Conservation (phyloP, 106 monocot species). For the Narthecium ossifragum region DNA sequence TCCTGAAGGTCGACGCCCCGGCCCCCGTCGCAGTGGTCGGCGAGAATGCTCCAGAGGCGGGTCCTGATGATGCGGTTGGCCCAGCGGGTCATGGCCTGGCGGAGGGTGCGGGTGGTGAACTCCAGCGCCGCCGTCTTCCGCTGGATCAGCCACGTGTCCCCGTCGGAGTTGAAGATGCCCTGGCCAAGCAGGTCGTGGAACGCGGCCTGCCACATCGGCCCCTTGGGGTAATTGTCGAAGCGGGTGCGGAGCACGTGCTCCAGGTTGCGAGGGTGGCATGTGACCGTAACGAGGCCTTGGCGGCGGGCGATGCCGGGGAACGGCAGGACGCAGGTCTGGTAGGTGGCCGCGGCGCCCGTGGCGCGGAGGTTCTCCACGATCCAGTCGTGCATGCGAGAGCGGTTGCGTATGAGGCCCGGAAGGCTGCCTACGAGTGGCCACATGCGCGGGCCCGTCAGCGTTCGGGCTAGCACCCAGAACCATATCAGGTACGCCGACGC, state of each 20-base stretch:
- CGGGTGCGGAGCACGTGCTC: slow-evolving; percentile 73
- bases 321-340: slow-evolving; percentile 67
- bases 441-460: slow-evolving; percentile 41
- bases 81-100: slow-evolving; percentile 84
- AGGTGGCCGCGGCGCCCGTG: slow-evolving; percentile 40
- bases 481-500: slow-evolving; percentile 45
- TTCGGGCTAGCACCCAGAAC: slow-evolving; percentile 47
- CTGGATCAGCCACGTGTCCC: slow-evolving; percentile 78
- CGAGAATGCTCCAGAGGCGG: slow-evolving; percentile 63
- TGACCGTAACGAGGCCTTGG: slow-evolving; percentile 73
- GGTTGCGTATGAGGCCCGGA: slow-evolving; percentile 39
- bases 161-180: slow-evolving; percentile 94
- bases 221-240: slow-evolving; percentile 92
- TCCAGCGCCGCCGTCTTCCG: slow-evolving; percentile 89
- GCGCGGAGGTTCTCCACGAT: slow-evolving; percentile 54
- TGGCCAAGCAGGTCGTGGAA: slow-evolving; percentile 82
- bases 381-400: slow-evolving; percentile 56
- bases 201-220: slow-evolving; percentile 67
- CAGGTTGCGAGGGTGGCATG: slow-evolving; percentile 77
- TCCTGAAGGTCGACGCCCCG: slow-evolving; percentile 64
- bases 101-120: slow-evolving; percentile 84
- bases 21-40: slow-evolving; percentile 18
- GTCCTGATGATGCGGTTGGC: slow-evolving; percentile 50
- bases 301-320: slow-evolving; percentile 54
- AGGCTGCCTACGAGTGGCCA: slow-evolving; percentile 67